A percentile compares a stretch with the other conserved stretches of the same genome.
Evolutionary conservation across 768 basidiomycete species (phyloP).

Genomic region (Xanthoconium stramineum): DNA sequence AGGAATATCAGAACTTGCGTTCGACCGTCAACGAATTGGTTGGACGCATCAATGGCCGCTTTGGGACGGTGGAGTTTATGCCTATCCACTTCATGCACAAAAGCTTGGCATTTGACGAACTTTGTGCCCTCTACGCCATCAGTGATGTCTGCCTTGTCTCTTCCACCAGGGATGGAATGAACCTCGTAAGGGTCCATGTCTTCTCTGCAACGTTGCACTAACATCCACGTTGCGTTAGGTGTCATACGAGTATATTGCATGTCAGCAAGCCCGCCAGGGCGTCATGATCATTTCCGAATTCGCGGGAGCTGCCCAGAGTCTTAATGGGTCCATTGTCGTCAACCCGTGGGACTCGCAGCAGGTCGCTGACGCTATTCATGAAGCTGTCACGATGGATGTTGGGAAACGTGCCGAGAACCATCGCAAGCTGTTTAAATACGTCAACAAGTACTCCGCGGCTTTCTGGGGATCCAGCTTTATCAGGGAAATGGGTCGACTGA

Average conservation of each 20-base stretch:
- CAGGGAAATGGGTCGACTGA: slow-evolving; percentile 71
- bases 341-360: slow-evolving; percentile 99
- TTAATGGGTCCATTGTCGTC: slow-evolving; percentile 95
- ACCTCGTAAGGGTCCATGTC: slow-evolving; percentile 62
- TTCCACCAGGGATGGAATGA: slow-evolving; percentile 97
- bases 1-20: slow-evolving; percentile 97
- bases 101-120: slow-evolving; percentile 86
- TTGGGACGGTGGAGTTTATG: slow-evolving; percentile 99
- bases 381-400: slow-evolving; percentile 86
- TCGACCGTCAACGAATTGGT: slow-evolving; percentile 97
- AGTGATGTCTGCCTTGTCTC: slow-evolving; percentile 96
- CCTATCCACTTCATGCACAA: slow-evolving; percentile 99
- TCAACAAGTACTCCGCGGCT: slow-evolving; percentile 89
- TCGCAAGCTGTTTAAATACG: slow-evolving; percentile 93
- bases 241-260: slow-evolving; percentile 97
- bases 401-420: slow-evolving; percentile 88
- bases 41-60: slow-evolving; percentile 96
- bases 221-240: slow-evolving; percentile 52
- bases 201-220: slow-evolving; percentile 5
- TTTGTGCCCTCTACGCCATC: slow-evolving; percentile 96
- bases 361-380: slow-evolving; percentile 95
- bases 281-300: slow-evolving; percentile 99
- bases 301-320: slow-evolving; percentile 92
- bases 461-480: slow-evolving; percentile 94
- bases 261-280: slow-evolving; percentile 89